A percentile compares a stretch with the other conserved stretches of the same genome.
Evolutionary conservation across 2,329 filamentous ascomycete species (phyloP).

Genomic region (Fusarium sp.): DNA sequence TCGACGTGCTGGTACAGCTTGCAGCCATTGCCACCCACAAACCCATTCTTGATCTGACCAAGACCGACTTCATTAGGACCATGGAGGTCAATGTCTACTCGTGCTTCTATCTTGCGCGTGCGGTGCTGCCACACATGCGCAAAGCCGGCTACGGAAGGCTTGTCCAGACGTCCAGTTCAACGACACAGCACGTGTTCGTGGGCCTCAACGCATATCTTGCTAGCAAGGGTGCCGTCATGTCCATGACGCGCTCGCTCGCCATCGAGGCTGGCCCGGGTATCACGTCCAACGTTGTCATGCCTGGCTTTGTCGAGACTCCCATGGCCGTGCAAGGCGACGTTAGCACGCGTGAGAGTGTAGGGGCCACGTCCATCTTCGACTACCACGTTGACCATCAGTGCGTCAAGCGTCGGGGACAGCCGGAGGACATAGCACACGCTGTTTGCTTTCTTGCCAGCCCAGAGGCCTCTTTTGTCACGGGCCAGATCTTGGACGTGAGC

Average conservation of each 20-base stretch:
- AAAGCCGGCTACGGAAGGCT: neutral
- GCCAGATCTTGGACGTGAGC: neutral
- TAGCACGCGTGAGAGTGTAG: neutral
- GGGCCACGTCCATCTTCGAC: neutral
- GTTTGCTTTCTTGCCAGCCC: neutral
- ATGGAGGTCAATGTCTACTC: neutral
- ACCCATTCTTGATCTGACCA: neutral
- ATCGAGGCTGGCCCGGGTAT: neutral
- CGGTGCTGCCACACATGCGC: neutral
- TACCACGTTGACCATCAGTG: neutral
- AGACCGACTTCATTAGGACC: neutral
- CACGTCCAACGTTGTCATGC: neutral
- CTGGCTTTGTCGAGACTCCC: neutral
- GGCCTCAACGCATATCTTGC: neutral
- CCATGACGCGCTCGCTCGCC: neutral
- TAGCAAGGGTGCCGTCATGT: neutral
- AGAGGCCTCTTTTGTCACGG: neutral
- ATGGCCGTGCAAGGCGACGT: neutral
- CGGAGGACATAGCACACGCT: neutral
- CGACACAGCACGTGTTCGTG: neutral
- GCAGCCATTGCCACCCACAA: neutral
- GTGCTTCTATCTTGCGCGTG: neutral
- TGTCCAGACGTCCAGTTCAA: neutral
- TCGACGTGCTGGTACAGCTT: neutral
- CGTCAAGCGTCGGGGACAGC: neutral